phyloP scores from a whole-genome alignment of 2,329 filamentous ascomycete species.

The Pyricularia grisea region DNA sequence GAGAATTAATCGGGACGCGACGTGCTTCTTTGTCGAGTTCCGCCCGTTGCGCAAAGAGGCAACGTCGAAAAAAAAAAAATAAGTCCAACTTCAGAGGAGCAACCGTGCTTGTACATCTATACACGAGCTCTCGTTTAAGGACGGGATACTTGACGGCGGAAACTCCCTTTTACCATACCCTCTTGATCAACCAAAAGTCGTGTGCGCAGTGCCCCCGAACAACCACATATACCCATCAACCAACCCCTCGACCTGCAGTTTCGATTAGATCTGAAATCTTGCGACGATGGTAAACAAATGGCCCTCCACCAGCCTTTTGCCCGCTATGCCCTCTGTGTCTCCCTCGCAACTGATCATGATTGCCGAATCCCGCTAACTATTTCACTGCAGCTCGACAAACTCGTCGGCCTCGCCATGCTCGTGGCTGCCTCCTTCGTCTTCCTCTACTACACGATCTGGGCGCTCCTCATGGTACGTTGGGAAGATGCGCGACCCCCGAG shows the following conservation, averaged over 20 bases:
- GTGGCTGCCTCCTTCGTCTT: slow-evolving; percentile 56
- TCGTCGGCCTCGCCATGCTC: slow-evolving; percentile 59
- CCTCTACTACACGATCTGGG: slow-evolving; percentile 95
- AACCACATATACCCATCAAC: not conserved
- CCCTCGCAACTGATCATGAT: not conserved
- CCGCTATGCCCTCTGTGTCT: not conserved
- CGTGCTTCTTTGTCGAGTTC: not conserved
- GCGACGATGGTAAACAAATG: not conserved
- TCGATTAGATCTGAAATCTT: not conserved
- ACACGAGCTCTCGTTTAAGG: not conserved
- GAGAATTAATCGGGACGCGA: not conserved
- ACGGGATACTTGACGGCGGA: not conserved
- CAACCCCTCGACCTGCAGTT: not conserved
- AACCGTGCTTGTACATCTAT: not conserved
- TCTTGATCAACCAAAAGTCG: not conserved
- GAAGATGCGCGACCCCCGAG: slow-evolving; percentile 18
- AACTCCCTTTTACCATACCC: too few species aligned
- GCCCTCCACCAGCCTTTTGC: not conserved
- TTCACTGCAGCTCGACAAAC: slow-evolving; percentile 70
- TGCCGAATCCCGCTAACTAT: slow-evolving; percentile 5
- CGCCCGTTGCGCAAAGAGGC: not conserved
- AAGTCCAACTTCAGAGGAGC: not conserved
- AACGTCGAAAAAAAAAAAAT: too few species aligned
- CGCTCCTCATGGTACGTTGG: slow-evolving; percentile 72
- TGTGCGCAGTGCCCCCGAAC: not conserved